These are phyloP conservation scores for Amylostereum areolatum DNA, from an alignment of 1,284 basidiomycete genomes.

Conservation along the genomic window DNA sequence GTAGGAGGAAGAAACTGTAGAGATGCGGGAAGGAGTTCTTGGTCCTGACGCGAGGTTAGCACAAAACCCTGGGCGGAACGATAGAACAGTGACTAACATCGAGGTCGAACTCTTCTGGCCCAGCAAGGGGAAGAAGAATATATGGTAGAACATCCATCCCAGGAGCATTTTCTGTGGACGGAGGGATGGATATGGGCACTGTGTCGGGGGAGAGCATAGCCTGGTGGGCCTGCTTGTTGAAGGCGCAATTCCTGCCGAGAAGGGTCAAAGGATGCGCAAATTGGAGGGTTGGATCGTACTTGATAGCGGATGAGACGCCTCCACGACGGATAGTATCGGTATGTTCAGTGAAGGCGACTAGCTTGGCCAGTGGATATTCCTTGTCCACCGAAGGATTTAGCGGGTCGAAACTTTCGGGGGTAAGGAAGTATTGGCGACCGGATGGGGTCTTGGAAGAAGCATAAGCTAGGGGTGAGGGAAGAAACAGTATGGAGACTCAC, in stretches of 20 bases:
- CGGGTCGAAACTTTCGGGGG: constrained; percentile 42
- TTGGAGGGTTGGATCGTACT: constrained; percentile 42
- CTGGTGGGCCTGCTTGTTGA: constrained; percentile 60
- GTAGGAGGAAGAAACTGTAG: constrained; percentile 86
- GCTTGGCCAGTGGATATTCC: constrained; percentile 79
- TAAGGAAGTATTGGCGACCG: constrained; percentile 70
- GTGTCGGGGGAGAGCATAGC: constrained; percentile 65
- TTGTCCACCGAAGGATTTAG: constrained; percentile 32
- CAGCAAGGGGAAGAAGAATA: constrained; percentile 87
- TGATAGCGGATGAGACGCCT: constrained; percentile 81
- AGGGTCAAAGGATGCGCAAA: neutral
- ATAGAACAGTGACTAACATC: constrained; percentile 45
- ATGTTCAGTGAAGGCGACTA: constrained; percentile 87
- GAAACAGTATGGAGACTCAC: constrained; percentile 37
- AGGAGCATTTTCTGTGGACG: constrained; percentile 55
- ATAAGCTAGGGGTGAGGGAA: neutral
- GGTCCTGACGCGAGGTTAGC: constrained; percentile 50
- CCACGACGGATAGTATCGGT: constrained; percentile 79
- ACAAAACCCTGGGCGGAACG: neutral
- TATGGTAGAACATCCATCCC: constrained; percentile 82
- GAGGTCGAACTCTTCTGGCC: constrained; percentile 89
- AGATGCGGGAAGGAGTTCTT: constrained; percentile 80
- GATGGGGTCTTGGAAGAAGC: constrained; percentile 42
- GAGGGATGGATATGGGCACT: constrained; percentile 40
- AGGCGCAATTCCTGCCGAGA: constrained; percentile 66